A percentile compares a stretch with the other conserved stretches of the same genome.
phyloP scores from a whole-genome alignment of 169 alveolate species.

The Babesia divergens region DNA sequence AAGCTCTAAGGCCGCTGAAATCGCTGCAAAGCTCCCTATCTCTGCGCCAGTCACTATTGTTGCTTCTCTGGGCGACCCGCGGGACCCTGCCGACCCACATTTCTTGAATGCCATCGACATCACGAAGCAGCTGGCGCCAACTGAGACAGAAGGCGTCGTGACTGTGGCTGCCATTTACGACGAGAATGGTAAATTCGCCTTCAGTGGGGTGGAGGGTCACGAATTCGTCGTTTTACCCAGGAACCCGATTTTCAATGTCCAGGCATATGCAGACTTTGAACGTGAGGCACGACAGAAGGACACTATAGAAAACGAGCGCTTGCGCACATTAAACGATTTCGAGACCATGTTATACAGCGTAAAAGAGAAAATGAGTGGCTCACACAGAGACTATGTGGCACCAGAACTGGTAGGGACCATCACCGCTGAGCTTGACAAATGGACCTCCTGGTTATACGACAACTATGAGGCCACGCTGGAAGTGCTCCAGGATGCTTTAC shows the following conservation, averaged over 20 bases:
- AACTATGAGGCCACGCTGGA: slow-evolving; percentile 67
- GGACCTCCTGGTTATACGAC: slow-evolving; percentile 73
- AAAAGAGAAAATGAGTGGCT: slow-evolving; percentile 63
- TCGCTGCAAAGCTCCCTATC: slow-evolving; percentile 44
- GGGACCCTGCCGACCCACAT: slow-evolving; percentile 58
- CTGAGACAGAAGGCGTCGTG: slow-evolving; percentile 63
- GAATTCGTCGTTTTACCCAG: slow-evolving; percentile 17
- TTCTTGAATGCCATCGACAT: slow-evolving; percentile 45
- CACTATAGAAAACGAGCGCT: slow-evolving; percentile 60
- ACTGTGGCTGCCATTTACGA: slow-evolving; percentile 53
- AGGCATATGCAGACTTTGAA: slow-evolving; percentile 56
- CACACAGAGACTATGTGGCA: slow-evolving; percentile 67
- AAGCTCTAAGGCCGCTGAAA: slow-evolving; percentile 55
- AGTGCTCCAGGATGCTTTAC: slow-evolving; percentile 45
- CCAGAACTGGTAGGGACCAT: slow-evolving; percentile 62
- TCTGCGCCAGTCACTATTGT: slow-evolving; percentile 56
- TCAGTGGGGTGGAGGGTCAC: slow-evolving; percentile 47
- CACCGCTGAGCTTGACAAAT: slow-evolving; percentile 49
- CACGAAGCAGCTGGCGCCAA: slow-evolving; percentile 39
- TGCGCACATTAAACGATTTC: slow-evolving; percentile 68
- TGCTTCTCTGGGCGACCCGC: slow-evolving; percentile 66
- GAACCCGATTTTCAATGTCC: slow-evolving; percentile 39
- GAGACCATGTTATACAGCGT: slow-evolving; percentile 71
- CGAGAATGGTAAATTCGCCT: slow-evolving; percentile 52
- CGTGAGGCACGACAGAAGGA: slow-evolving; percentile 62